A percentile compares a stretch with the other conserved stretches of the same genome.
These are phyloP conservation scores for Xylaria sp. DNA, from an alignment of 2,329 filamentous ascomycete genomes.

Conservation along the genomic window DNA sequence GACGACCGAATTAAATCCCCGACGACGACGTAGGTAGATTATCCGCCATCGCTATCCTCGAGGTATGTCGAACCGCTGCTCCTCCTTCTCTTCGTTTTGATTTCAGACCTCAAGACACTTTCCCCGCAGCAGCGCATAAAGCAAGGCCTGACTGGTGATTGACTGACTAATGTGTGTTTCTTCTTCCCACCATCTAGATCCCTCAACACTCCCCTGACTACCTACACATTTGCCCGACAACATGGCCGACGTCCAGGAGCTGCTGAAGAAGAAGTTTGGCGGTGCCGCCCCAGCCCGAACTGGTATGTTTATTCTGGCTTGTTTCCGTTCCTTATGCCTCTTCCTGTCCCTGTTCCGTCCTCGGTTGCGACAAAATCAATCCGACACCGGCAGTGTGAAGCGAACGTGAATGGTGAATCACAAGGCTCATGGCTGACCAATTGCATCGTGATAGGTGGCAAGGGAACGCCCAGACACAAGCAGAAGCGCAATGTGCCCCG, in stretches of 20 bases:
- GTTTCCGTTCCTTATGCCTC: not conserved
- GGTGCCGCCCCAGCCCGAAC: constrained; percentile 50
- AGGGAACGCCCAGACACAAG: constrained; percentile 97
- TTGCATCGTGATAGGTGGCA: constrained; percentile 69
- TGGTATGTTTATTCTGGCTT: constrained; percentile 43
- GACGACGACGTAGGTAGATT: constrained; percentile 25
- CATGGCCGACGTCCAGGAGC: constrained; percentile 57
- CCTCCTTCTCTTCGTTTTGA: no score
- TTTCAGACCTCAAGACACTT: not conserved
- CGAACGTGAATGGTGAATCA: not conserved
- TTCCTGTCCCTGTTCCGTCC: not conserved
- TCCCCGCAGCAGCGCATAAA: no score
- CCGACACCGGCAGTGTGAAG: constrained; percentile 33
- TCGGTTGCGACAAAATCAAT: not conserved
- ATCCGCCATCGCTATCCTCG: constrained; percentile 18
- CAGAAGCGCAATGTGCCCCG: constrained; percentile 97
- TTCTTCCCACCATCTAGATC: constrained; percentile 37
- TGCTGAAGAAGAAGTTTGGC: constrained; percentile 55
- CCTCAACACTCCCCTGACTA: constrained; percentile 29
- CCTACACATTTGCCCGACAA: constrained; percentile 32
- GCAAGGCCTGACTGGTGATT: not conserved
- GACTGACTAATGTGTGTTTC: constrained; percentile 22
- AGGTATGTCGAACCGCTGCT: constrained; percentile 20
- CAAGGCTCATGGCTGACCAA: constrained; percentile 30
- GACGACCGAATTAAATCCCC: constrained; percentile 24